Conservation (phyloP, 176 grass and related monocot genomes). For the Musa troglodytarum region DNA sequence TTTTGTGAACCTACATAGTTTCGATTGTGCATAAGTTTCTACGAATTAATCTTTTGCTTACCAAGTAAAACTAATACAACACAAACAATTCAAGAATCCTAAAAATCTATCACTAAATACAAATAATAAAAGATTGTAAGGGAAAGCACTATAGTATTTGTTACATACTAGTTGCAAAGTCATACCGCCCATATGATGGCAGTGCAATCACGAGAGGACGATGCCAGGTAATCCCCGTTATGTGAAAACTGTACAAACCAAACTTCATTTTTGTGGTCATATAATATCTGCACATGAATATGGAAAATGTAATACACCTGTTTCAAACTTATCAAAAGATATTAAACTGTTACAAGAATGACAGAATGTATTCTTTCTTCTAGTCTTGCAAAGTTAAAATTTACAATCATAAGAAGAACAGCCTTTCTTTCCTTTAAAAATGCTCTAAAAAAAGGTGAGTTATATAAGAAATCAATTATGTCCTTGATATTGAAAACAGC, state of each 20-base stretch:
- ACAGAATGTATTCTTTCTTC: not conserved
- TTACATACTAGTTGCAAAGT: not conserved
- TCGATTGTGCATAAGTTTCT: not conserved
- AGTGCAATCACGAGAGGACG: slow-evolving; percentile 88
- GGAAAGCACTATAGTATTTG: not conserved
- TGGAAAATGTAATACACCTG: slow-evolving; percentile 32
- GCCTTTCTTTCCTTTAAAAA: not conserved
- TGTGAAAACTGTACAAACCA: slow-evolving; percentile 99
- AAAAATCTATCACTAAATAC: not conserved
- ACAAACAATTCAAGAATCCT: not conserved
- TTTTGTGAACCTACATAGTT: not conserved
- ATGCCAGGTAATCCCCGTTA: slow-evolving; percentile 79
- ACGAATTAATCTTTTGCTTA: not conserved
- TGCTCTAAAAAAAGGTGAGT: not conserved
- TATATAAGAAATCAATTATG: not conserved
- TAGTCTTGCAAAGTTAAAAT: not conserved
- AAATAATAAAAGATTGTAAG: not conserved
- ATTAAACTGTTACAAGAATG: not conserved
- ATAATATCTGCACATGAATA: slow-evolving; percentile 77
- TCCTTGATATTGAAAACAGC: not conserved
- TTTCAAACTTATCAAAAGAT: not conserved
- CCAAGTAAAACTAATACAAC: not conserved
- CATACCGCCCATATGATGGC: slow-evolving; percentile 94
- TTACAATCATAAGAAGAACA: not conserved
- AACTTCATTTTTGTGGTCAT: slow-evolving; percentile 87